A percentile compares a stretch with the other conserved stretches of the same genome.
phyloP scores from a whole-genome alignment of 2,329 filamentous ascomycete genomes.

The Trichoderma sp. region DNA sequence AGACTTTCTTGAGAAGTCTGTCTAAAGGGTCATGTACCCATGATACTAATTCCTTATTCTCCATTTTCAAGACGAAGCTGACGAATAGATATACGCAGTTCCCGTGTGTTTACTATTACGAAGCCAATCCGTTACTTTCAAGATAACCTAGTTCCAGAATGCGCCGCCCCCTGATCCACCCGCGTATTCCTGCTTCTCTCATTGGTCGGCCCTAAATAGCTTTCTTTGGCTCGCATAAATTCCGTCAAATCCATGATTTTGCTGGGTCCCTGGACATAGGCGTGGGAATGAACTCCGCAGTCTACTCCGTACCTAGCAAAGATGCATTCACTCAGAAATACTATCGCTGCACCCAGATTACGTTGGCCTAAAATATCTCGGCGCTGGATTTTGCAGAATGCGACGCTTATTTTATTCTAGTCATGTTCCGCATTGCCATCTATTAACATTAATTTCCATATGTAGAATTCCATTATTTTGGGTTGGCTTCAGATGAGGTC shows the following conservation, averaged over 20 bases:
- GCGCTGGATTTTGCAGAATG: neutral
- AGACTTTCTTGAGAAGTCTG: neutral
- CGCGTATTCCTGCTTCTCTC: neutral
- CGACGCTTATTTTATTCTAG: neutral
- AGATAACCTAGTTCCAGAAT: neutral
- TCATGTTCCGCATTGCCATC: neutral
- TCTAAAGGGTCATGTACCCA: neutral
- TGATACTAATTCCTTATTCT: neutral
- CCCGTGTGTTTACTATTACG: neutral
- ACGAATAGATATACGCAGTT: neutral
- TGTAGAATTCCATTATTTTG: neutral
- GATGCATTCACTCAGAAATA: neutral
- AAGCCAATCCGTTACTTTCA: neutral
- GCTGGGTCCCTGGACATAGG: neutral
- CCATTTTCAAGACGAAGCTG: neutral
- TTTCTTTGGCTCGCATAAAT: neutral
- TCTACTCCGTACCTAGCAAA: neutral
- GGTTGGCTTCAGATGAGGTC: neutral
- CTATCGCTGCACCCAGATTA: neutral
- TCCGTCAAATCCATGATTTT: neutral
- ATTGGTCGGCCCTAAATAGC: neutral
- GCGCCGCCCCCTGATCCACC: neutral
- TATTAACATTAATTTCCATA: neutral
- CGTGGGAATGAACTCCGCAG: neutral
- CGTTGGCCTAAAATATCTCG: neutral